Conservation (phyloP, 2,329 filamentous ascomycete genomes). For the Samsoniella hepiali region DNA sequence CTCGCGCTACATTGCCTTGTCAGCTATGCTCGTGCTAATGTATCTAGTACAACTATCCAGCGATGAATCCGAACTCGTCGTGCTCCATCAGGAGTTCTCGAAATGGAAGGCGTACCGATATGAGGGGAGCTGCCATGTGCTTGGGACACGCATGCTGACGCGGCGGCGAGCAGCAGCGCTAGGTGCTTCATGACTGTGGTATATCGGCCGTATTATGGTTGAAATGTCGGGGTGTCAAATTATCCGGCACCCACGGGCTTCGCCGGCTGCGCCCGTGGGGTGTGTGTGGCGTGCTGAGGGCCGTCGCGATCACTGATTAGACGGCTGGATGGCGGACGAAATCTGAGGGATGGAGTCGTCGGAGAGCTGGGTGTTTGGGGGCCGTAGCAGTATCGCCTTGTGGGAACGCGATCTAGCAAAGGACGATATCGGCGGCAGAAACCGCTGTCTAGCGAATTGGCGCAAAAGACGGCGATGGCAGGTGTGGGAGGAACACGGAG, state of each 20-base stretch:
- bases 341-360: neutral
- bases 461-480: neutral
- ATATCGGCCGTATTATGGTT: neutral
- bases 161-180: slow-evolving; percentile 8
- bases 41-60: neutral
- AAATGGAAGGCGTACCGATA: neutral
- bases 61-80: neutral
- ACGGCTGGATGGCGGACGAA: neutral
- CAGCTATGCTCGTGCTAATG: neutral
- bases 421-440: neutral
- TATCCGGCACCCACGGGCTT: neutral
- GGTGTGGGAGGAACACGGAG: neutral
- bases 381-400: neutral
- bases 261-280: neutral
- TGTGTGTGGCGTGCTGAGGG: neutral
- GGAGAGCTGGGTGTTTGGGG: neutral
- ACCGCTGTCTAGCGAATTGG: neutral
- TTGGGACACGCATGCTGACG: slow-evolving; percentile 3
- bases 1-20: neutral
- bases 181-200: slow-evolving; percentile 11
- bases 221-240: neutral
- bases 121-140: neutral
- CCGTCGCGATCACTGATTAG: neutral
- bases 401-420: neutral
- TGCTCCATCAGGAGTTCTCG: neutral